A percentile compares a stretch with the other conserved stretches of the same genome.
Conservation (phyloP, 2,329 filamentous ascomycete genomes). For the Cordyceps militaris region DNA sequence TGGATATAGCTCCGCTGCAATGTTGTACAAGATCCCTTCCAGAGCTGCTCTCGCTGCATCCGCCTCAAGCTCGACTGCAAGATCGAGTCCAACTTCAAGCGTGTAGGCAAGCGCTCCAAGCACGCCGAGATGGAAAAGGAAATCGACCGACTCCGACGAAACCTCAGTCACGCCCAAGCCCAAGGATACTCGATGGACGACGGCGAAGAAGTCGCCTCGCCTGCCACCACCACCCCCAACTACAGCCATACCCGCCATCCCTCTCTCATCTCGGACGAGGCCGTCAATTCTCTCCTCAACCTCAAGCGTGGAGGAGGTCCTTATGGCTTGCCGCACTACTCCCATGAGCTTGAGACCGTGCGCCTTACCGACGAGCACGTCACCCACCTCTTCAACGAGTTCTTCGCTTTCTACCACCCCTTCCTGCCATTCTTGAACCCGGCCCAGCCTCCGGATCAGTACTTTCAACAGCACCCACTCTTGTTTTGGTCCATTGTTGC, state of each 20-base stretch:
- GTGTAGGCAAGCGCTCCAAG: conserved; percentile 72
- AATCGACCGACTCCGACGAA: conserved; percentile 61
- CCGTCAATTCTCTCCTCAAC: conserved; percentile 58
- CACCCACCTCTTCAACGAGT: conserved; percentile 62
- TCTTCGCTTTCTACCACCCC: conserved; percentile 68
- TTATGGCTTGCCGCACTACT: conserved; percentile 52
- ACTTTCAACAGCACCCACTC: conserved; percentile 69
- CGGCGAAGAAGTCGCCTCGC: conserved; percentile 54
- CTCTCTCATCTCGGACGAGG: conserved; percentile 60
- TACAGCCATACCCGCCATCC: conserved; percentile 56
- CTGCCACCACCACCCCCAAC: conserved; percentile 44
- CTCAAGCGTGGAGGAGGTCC: conserved; percentile 55
- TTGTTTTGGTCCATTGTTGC: conserved; percentile 81
- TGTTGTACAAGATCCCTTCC: conserved; percentile 73
- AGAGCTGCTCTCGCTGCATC: conserved; percentile 68
- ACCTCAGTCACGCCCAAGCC: conserved; percentile 51
- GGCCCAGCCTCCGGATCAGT: conserved; percentile 60
- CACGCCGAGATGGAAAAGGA: conserved; percentile 84
- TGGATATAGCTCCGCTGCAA: conserved; percentile 65
- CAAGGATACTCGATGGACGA: conserved; percentile 51
- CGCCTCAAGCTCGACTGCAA: conserved; percentile 77
- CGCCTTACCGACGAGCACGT: conserved; percentile 58
- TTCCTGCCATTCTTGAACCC: conserved; percentile 71
- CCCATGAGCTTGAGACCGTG: conserved; percentile 56
- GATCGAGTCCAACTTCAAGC: conserved; percentile 83